These are phyloP conservation scores for Alternaria brassicicola DNA, from an alignment of 2,329 filamentous ascomycete genomes.

Conservation along the genomic window DNA sequence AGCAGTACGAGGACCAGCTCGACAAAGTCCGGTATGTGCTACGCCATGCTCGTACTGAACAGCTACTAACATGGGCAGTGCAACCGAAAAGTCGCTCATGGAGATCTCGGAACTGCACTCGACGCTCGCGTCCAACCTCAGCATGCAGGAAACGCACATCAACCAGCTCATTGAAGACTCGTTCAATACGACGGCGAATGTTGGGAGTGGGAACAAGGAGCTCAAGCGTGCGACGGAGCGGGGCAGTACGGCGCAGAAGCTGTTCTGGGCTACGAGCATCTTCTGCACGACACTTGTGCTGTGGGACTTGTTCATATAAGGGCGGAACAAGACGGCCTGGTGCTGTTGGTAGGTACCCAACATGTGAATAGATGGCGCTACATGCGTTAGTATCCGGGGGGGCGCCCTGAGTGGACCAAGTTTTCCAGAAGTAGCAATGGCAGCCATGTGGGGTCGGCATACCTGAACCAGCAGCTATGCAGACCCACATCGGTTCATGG, in stretches of 20 bases:
- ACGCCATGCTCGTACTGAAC: not conserved
- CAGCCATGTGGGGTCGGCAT: slow-evolving; percentile 18
- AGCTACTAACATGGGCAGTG: slow-evolving; percentile 58
- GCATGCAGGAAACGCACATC: slow-evolving; percentile 85
- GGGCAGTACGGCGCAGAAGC: slow-evolving; percentile 56
- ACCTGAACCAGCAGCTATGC: slow-evolving; percentile 9
- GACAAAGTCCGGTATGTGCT: slow-evolving; percentile 84
- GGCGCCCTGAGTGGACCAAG: slow-evolving; percentile 17
- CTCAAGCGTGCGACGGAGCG: slow-evolving; percentile 77
- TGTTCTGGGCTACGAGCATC: slow-evolving; percentile 55
- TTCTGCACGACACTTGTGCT: slow-evolving; percentile 56
- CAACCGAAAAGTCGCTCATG: slow-evolving; percentile 84
- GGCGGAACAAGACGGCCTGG: not conserved
- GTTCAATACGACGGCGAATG: slow-evolving; percentile 79
- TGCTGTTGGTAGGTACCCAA: slow-evolving; percentile 12
- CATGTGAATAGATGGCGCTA: slow-evolving; percentile 14
- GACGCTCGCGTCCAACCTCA: slow-evolving; percentile 83
- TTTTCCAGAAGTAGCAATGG: slow-evolving; percentile 26
- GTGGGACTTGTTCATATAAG: slow-evolving; percentile 57
- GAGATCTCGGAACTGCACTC: slow-evolving; percentile 94
- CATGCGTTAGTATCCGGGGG: slow-evolving; percentile 12
- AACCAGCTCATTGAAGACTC: slow-evolving; percentile 87
- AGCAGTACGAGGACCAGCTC: slow-evolving; percentile 91
- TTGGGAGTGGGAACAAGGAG: slow-evolving; percentile 88
- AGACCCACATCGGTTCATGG: slow-evolving; percentile 22